Percentiles rank a stretch among this genome's conserved stretches.
Evolutionary conservation across 768 basidiomycete species (phyloP).

Genomic region (Coprinopsis cinerea): DNA sequence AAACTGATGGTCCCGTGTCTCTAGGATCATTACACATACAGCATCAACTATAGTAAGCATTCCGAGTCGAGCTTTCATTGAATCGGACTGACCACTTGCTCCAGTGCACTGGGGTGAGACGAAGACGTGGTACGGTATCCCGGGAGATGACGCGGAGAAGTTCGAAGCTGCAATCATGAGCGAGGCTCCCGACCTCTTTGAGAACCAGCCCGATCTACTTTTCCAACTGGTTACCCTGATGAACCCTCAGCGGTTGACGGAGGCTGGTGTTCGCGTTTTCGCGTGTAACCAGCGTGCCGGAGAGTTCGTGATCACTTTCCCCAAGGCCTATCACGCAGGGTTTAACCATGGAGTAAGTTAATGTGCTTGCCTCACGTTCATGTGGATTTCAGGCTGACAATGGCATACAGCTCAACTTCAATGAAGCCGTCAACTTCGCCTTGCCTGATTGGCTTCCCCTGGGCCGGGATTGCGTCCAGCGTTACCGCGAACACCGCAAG

Average conservation of each 20-base stretch:
- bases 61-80: slow-evolving; percentile 12
- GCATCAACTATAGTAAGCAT: slow-evolving; percentile 83
- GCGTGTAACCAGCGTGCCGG: slow-evolving; percentile 96
- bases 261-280: slow-evolving; percentile 87
- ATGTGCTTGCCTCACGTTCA: too few relatives aligned
- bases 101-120: slow-evolving; percentile 99
- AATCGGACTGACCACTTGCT: slow-evolving; percentile 15
- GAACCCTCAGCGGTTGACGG: slow-evolving; percentile 83
- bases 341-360: slow-evolving; percentile 97
- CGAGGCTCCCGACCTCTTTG: slow-evolving; percentile 96
- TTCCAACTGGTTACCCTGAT: slow-evolving; percentile 98
- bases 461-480: slow-evolving; percentile 82
- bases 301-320: slow-evolving; percentile 97
- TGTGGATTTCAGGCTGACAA: too few relatives aligned
- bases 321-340: slow-evolving; percentile 95
- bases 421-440: slow-evolving; percentile 98
- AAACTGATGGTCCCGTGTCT: slow-evolving; percentile 1
- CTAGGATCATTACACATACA: slow-evolving; percentile 97
- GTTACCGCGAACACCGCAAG: slow-evolving; percentile 88
- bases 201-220: slow-evolving; percentile 93
- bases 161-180: slow-evolving; percentile 93
- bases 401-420: slow-evolving; percentile 80
- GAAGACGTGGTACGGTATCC: slow-evolving; percentile 99
- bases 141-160: slow-evolving; percentile 90
- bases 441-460: slow-evolving; percentile 90